phyloP scores from a whole-genome alignment of 2,329 filamentous ascomycete genomes.

The Penicillium sp. region DNA sequence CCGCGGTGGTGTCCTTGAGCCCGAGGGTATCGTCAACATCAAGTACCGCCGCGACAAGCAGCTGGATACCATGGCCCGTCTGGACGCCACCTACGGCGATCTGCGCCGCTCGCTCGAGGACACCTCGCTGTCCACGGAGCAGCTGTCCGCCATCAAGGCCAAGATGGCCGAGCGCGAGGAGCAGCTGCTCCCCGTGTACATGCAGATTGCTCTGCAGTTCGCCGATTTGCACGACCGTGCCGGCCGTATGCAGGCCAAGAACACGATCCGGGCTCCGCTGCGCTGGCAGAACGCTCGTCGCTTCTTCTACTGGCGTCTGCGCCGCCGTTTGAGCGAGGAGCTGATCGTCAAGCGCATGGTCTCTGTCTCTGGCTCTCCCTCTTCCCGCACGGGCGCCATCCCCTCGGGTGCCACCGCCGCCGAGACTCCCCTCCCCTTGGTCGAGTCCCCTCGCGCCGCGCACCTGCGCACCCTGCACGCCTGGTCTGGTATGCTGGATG shows the following conservation, averaged over 20 bases:
- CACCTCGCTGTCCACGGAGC: conserved; percentile 68
- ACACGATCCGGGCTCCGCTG: conserved; percentile 79
- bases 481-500: conserved; percentile 70
- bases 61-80: conserved; percentile 93
- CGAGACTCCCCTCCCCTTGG: conserved; percentile 33
- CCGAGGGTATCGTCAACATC: conserved; percentile 97
- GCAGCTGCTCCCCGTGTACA: conserved; percentile 86
- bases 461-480: conserved; percentile 76
- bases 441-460: conserved; percentile 59
- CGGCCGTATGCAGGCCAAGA: conserved; percentile 98
- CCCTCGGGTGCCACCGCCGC: conserved; percentile 33
- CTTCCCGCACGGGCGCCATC: conserved; percentile 37
- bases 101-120: conserved; percentile 78
- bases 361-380: conserved; percentile 44
- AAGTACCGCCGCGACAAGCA: conserved; percentile 98
- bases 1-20: conserved; percentile 95
- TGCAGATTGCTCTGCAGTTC: conserved; percentile 94
- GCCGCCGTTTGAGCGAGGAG: conserved; percentile 95
- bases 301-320: conserved; percentile 99
- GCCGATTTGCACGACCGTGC: conserved; percentile 96
- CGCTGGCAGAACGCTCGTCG: conserved; percentile 87
- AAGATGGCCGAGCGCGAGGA: conserved; percentile 86
- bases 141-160: conserved; percentile 76
- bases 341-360: conserved; percentile 90
- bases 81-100: conserved; percentile 79